These are phyloP conservation scores for Paxillus ammoniavirescens DNA, from an alignment of 768 basidiomycete species.

Conservation along the genomic window DNA sequence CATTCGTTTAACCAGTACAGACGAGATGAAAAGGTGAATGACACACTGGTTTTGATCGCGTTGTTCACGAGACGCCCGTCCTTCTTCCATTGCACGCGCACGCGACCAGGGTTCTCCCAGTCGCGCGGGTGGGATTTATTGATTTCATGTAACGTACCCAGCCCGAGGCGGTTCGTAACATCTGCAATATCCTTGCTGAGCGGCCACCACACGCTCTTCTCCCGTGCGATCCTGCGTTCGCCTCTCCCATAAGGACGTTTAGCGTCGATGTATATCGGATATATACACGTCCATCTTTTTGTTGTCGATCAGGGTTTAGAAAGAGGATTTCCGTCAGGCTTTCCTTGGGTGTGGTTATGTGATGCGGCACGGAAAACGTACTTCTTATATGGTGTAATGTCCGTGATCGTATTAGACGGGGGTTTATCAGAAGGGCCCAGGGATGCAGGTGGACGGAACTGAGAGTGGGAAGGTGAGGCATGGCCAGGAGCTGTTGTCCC, in stretches of 20 bases:
- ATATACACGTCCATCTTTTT: slow-evolving; percentile 89
- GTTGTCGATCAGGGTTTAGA: background rate
- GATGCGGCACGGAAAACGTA: slow-evolving; percentile 35
- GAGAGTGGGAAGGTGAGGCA: slow-evolving; percentile 47
- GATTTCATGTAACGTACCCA: slow-evolving; percentile 85
- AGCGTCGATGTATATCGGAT: slow-evolving; percentile 96
- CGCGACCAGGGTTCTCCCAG: slow-evolving; percentile 97
- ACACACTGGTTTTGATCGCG: slow-evolving; percentile 74
- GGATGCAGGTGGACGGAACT: slow-evolving; percentile 19
- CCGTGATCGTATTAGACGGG: slow-evolving; percentile 48
- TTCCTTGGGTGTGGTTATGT: background rate
- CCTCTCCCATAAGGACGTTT: slow-evolving; percentile 86
- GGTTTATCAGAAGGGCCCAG: slow-evolving; percentile 21
- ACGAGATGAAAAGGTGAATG: background rate
- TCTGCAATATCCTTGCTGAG: slow-evolving; percentile 90
- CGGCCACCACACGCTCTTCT: slow-evolving; percentile 91
- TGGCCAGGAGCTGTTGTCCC: slow-evolving; percentile 45
- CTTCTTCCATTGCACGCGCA: slow-evolving; percentile 91
- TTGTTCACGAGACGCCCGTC: slow-evolving; percentile 66
- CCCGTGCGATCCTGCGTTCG: slow-evolving; percentile 75
- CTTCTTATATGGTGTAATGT: slow-evolving; percentile 85
- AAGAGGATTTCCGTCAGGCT: slow-evolving; percentile 6
- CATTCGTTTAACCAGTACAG: background rate
- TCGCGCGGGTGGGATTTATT: slow-evolving; percentile 90
- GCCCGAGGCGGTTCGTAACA: slow-evolving; percentile 71